These are phyloP conservation scores for Tolypocladium ophioglossoides DNA, from an alignment of 2,329 filamentous ascomycete genomes.

Conservation along the genomic window DNA sequence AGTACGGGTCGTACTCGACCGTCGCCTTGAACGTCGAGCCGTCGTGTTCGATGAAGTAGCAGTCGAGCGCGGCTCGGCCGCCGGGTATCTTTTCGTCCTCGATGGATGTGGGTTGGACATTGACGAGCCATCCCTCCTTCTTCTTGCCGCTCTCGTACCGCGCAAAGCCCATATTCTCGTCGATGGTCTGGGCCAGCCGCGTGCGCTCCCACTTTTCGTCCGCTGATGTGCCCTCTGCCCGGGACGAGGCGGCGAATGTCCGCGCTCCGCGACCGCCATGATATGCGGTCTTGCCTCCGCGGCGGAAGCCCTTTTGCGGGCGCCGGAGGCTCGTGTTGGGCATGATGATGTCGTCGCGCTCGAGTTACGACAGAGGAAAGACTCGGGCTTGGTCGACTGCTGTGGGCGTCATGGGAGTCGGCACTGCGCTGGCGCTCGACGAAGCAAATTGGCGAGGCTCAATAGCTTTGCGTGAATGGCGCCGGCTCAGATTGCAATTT, in stretches of 20 bases:
- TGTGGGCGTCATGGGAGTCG: conserved; percentile 9
- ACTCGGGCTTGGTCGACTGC: conserved; percentile 7
- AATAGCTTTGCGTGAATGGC: background rate
- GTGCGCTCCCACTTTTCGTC: conserved; percentile 89
- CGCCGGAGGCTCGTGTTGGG: conserved; percentile 48
- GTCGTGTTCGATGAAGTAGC: conserved; percentile 91
- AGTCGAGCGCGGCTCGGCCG: conserved; percentile 84
- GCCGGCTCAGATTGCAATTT: background rate
- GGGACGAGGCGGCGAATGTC: conserved; percentile 69
- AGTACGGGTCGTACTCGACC: conserved; percentile 93
- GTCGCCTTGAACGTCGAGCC: conserved; percentile 90
- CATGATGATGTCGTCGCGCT: conserved; percentile 28
- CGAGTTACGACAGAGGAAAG: conserved; percentile 6
- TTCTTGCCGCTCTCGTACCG: conserved; percentile 80
- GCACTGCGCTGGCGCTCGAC: background rate
- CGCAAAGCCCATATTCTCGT: conserved; percentile 89
- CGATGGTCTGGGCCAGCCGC: conserved; percentile 75
- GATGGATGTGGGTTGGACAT: conserved; percentile 83
- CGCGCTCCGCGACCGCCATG: conserved; percentile 59
- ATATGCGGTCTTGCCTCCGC: conserved; percentile 56
- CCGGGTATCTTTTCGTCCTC: conserved; percentile 75
- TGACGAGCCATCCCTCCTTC: conserved; percentile 86
- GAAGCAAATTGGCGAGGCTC: background rate
- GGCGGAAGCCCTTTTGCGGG: conserved; percentile 58
- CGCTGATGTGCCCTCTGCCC: conserved; percentile 76